Conservation (phyloP, 192 early-diverging fungal genomes). For the Mycoemilia scoparia region DNA sequence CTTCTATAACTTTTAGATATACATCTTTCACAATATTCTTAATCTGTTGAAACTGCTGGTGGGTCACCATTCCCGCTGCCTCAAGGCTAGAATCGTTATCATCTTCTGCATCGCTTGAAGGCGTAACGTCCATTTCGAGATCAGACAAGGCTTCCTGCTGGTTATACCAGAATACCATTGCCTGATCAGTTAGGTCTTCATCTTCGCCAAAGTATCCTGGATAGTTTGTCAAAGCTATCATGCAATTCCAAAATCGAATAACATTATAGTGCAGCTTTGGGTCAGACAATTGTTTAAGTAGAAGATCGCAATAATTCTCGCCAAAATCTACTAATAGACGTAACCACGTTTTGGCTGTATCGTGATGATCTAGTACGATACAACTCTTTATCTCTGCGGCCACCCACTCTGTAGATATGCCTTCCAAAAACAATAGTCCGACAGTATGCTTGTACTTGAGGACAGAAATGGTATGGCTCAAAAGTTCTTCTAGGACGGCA, state of each 20-base stretch:
- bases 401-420: too few species aligned
- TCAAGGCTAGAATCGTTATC: conserved; percentile 1
- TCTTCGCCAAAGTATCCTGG: conserved; percentile 48
- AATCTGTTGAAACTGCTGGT: too few species aligned
- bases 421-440: too few species aligned
- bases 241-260: conserved; percentile 22
- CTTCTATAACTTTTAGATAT: conserved; percentile 32
- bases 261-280: conserved; percentile 17
- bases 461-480: too few species aligned
- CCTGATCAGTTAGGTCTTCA: conserved; percentile 48
- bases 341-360: conserved; percentile 21
- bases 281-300: conserved; percentile 21
- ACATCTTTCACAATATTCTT: conserved; percentile 20
- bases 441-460: too few species aligned
- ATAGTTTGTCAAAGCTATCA: conserved; percentile 47
- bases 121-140: conserved; percentile 11
- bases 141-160: conserved; percentile 52
- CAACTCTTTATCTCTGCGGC: too few species aligned
- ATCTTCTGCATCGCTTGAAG: conserved; percentile 9
- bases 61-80: too few species aligned
- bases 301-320: conserved; percentile 35
- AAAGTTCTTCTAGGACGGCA: too few species aligned
- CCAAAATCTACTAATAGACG: conserved; percentile 34
- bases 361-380: conserved; percentile 18
- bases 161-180: conserved; percentile 55